phyloP scores from a whole-genome alignment of 306 rosid species.

The Fragaria vesca region DNA sequence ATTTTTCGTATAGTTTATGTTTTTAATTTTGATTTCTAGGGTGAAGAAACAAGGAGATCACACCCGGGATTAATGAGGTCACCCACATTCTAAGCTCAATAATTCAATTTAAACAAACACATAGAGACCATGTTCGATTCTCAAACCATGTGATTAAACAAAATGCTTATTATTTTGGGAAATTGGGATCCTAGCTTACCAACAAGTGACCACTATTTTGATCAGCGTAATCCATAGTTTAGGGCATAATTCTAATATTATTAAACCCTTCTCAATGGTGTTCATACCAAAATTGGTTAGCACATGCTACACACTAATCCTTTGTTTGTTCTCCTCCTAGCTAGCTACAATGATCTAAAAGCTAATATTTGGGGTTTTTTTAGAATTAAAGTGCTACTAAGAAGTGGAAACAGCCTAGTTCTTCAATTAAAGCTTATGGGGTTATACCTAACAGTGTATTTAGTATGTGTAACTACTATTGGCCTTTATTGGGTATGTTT shows the following conservation, averaged over 20 bases:
- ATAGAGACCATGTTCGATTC: conserved; percentile 10
- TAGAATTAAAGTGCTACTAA: neutral
- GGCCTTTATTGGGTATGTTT: neutral
- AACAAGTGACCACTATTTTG: conserved; percentile 4
- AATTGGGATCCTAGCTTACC: conserved; percentile 3
- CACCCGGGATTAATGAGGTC: conserved; percentile 2
- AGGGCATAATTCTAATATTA: neutral
- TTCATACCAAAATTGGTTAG: neutral
- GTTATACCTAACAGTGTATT: neutral
- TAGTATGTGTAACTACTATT: neutral
- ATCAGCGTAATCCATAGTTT: conserved; percentile 14
- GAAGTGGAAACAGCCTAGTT: conserved; percentile 9
- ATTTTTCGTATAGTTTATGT: neutral
- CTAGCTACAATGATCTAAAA: conserved; percentile 3
- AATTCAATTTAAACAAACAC: neutral
- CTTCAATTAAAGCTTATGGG: neutral
- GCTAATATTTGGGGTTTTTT: neutral
- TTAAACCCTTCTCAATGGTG: neutral
- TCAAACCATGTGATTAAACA: conserved; percentile 16
- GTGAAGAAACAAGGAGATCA: neutral
- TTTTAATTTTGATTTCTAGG: neutral
- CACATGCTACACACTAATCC: conserved; percentile 17
- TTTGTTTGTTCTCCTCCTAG: neutral
- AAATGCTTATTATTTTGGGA: conserved; percentile 5
- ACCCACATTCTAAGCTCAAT: conserved; percentile 16